A percentile compares a stretch with the other conserved stretches of the same genome.
phyloP scores from a whole-genome alignment of 179 eudicot genomes.

The Silene noctiflora region DNA sequence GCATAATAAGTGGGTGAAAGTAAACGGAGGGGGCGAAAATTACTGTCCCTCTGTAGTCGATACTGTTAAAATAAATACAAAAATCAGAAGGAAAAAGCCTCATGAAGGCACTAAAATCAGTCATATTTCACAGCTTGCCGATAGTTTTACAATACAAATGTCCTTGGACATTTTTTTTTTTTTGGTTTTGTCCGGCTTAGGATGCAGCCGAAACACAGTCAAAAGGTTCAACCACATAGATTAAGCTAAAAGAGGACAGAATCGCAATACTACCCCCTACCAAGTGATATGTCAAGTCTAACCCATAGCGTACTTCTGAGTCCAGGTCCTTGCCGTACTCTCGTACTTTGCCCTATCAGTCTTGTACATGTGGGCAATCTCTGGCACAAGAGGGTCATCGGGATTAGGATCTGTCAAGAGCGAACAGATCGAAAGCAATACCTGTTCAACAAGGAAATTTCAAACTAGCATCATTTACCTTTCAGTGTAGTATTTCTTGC shows the following conservation, averaged over 20 bases:
- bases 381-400: conserved; percentile 37
- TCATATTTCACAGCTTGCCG: not conserved
- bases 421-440: conserved; percentile 40
- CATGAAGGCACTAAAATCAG: not conserved
- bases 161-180: not conserved
- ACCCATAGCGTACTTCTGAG: conserved; percentile 44
- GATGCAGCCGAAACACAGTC: not conserved
- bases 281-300: conserved; percentile 19
- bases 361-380: conserved; percentile 44
- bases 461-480: not conserved
- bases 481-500: not conserved
- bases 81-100: not conserved
- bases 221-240: not conserved
- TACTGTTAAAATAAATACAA: no score
- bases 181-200: not conserved
- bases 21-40: no score
- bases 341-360: conserved; percentile 40
- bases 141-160: not conserved
- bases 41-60: not conserved
- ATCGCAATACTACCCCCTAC: not conserved
- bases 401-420: conserved; percentile 41
- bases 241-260: not conserved
- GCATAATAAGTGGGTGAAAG: no score
- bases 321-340: conserved; percentile 44
- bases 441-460: conserved; percentile 19